phyloP scores from a whole-genome alignment of 257 asterid genomes.

The Ocimum tenuiflorum region DNA sequence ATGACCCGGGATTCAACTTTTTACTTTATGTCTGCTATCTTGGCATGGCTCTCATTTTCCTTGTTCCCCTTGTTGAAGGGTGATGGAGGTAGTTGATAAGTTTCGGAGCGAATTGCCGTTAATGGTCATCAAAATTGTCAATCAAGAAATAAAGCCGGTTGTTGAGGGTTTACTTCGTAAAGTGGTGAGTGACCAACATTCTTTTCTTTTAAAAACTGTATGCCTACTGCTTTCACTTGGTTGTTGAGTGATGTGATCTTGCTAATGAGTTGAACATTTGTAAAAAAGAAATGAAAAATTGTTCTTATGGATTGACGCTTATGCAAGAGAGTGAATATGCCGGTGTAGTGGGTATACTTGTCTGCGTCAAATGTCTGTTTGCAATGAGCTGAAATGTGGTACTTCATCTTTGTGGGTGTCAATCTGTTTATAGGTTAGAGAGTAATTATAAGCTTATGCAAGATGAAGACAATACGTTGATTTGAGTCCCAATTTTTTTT shows the following conservation, averaged over 20 bases:
- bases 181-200: no score
- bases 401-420: background rate
- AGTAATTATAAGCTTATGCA: background rate
- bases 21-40: background rate
- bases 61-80: constrained; percentile 11
- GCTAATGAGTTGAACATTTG: no score
- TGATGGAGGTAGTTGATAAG: constrained; percentile 22
- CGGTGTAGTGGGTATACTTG: background rate
- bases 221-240: no score
- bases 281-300: no score
- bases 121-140: no score
- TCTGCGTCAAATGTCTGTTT: background rate
- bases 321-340: background rate
- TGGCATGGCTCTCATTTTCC: background rate
- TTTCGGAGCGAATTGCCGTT: background rate
- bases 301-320: background rate
- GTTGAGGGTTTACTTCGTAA: no score
- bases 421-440: background rate
- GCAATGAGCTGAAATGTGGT: background rate
- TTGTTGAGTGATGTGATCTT: no score
- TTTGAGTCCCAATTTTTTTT: background rate
- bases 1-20: background rate
- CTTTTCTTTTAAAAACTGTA: no score
- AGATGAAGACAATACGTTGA: background rate
- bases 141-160: no score